Base-by-base conservation (phyloP, 1,284 basidiomycete species). In the Ceratobasidium sp. region DNA sequence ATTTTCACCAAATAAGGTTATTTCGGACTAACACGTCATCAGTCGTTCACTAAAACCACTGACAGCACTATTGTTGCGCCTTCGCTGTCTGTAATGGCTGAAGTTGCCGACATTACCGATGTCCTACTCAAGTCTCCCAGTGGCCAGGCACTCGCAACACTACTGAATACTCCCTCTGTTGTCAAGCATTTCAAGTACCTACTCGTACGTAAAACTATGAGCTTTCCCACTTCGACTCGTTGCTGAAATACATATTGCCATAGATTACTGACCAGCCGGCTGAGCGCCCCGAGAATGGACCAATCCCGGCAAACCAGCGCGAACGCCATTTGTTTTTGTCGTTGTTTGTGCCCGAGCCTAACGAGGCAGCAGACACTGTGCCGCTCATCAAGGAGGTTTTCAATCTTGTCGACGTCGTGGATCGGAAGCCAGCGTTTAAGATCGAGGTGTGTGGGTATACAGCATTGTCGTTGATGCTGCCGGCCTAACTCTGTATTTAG, bases 201-300 rank as follows among this genome's bases (percentile, higher is more conserved):
- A 74, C 87, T 88, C 63, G 85, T 88, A 75, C 75, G 84, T 80
- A 33, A 48, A 44, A 25, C 30, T 40, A 14, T 21, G 16, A 36
- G 16, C 25, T 28, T 77, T 67, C 48, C 56, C 51, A 28, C 71
- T 44, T 51, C 48, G 9, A 40, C 28, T 59, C 36, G 30, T 42
- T 46, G 9, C 73, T 53, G 21, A 48, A 36, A 33, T 25, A 9
- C 7, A 38, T 51, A 11, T 33, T 14, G n/a, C 6, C 75, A 44
- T 28, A 90, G 86, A 85, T 96, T 73, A 92, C 93, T 30, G 94
- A 96, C 82, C 92, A 94, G 78, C 91, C 94, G 11, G 83, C 87
- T 72, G 83, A 84, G 40, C 87, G 90, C 70, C 94, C 94, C 0
- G 75, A 77, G 28, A 76, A 75, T 7, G 81, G 81, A 8, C 85